Base-by-base conservation (phyloP, 257 asterid genomes). In the Avicennia marina region DNA sequence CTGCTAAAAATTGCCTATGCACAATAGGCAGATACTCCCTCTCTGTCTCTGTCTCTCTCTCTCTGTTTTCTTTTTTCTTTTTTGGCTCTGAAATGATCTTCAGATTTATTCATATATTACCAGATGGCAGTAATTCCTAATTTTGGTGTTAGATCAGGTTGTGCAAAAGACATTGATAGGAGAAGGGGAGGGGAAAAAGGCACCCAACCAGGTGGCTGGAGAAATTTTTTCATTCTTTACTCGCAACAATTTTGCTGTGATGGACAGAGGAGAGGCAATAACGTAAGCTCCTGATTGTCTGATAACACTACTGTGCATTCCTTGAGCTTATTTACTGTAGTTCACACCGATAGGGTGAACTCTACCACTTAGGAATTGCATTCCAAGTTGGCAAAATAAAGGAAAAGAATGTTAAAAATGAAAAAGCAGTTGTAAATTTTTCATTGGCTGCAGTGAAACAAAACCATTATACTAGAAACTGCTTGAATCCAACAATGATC, bases 151-250 rank as follows among this genome's bases (percentile, higher is more conserved):
- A 57, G 49, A 71, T 47, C 79, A 90, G 98, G 82, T 88, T 56
- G 98, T 85, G 51, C 64, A 85, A 83, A 91, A 91, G 90, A 91
- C 94, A 17, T 85, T 81, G 26, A 38, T 76, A 43, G 75, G 67
- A 56, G 86, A 75, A 58, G 93, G 89, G 46, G 82, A 68, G 61
- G 77, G 41, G 53, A 79, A 66, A 69, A 79, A 64, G 44, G 60
- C 49, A 9, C 93, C 98, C 48, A 88, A 63, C 52, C 87, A 66
- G 75, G 75, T 91, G 45, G 98, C 96, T 0, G 98, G 95, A 18
- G 94, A 85, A 66, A 88, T 91, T 64, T 81, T 88, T 55, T 89
- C 98, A 0, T 88, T 85, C 76, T 88, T 91, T 68, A 83, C 95
- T 17, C 89, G 95, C 41, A 83, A 88, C 75, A 91, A 84, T 68